These are phyloP conservation scores for Populus hybrid DNA, from an alignment of 441 rosid genomes.

Conservation along the genomic window DNA sequence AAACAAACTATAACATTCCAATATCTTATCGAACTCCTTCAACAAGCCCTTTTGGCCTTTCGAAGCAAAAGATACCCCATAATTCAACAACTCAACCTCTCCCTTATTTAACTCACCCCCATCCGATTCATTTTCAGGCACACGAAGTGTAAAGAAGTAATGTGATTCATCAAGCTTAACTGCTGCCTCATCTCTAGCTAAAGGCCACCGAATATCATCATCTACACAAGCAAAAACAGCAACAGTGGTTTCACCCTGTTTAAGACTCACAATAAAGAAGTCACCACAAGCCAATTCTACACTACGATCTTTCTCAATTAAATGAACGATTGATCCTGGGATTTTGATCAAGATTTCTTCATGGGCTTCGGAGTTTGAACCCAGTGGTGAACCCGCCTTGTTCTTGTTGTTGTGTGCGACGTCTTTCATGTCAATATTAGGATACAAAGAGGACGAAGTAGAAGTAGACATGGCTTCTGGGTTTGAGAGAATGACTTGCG, in stretches of 20 bases:
- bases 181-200: constrained; percentile 64
- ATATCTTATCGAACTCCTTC: constrained; percentile 48
- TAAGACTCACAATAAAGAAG: constrained; percentile 54
- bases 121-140: constrained; percentile 33
- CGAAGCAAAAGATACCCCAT: constrained; percentile 74
- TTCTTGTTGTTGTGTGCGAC: constrained; percentile 20
- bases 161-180: constrained; percentile 82
- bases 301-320: constrained; percentile 66
- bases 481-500: constrained; percentile 44
- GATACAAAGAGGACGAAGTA: constrained; percentile 42
- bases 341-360: constrained; percentile 60
- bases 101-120: neutral
- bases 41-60: constrained; percentile 70
- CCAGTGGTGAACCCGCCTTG: constrained; percentile 14
- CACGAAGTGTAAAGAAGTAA: constrained; percentile 75
- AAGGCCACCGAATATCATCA: constrained; percentile 86
- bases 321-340: constrained; percentile 75
- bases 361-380: constrained; percentile 21
- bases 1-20: constrained; percentile 63
- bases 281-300: constrained; percentile 81
- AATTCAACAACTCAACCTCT: constrained; percentile 53
- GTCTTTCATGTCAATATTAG: constrained; percentile 42
- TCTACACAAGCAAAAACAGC: constrained; percentile 76
- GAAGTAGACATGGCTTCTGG: constrained; percentile 37
- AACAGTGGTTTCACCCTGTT: constrained; percentile 60